Evolutionary conservation across 1,284 basidiomycete genomes (phyloP).

Genomic region (Ustilago esculenta): DNA sequence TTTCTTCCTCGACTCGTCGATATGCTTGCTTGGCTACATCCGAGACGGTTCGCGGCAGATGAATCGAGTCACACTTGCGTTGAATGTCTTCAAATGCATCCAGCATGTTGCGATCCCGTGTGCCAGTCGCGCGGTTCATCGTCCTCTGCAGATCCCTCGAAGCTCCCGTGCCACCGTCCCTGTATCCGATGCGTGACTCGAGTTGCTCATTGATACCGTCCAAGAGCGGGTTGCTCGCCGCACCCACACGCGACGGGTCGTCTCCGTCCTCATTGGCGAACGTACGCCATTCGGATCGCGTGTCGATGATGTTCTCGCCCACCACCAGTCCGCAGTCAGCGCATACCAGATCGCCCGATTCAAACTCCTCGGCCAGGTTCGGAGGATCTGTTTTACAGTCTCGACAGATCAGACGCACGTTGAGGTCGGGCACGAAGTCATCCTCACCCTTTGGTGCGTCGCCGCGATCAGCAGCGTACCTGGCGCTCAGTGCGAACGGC

Average conservation of each 20-base stretch:
- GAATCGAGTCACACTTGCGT: conserved; percentile 92
- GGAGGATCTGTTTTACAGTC: conserved; percentile 92
- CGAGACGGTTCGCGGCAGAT: conserved; percentile 89
- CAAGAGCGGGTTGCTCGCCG: conserved; percentile 88
- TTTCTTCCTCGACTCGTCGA: conserved; percentile 95
- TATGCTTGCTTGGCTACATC: conserved; percentile 97
- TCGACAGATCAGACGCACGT: conserved; percentile 73
- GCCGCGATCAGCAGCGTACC: conserved; percentile 59
- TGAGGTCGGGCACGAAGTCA: conserved; percentile 62
- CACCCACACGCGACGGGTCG: conserved; percentile 99
- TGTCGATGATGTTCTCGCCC: conserved; percentile 96
- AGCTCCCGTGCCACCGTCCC: conserved; percentile 91
- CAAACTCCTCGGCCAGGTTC: conserved; percentile 95
- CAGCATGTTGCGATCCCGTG: conserved; percentile 83
- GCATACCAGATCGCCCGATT: conserved; percentile 96
- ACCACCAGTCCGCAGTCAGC: conserved; percentile 93
- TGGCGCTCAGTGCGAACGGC: conserved; percentile 59
- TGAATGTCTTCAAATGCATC: conserved; percentile 90
- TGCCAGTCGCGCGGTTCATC: conserved; percentile 75
- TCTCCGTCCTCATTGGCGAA: conserved; percentile 97
- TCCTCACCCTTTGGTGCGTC: conserved; percentile 53
- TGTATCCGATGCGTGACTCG: conserved; percentile 92
- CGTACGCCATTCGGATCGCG: conserved; percentile 95
- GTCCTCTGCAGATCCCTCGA: conserved; percentile 92
- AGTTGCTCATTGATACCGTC: conserved; percentile 89